Conservation (phyloP, 1,139 yeast genomes). For the Lizanozyma gosingica region DNA sequence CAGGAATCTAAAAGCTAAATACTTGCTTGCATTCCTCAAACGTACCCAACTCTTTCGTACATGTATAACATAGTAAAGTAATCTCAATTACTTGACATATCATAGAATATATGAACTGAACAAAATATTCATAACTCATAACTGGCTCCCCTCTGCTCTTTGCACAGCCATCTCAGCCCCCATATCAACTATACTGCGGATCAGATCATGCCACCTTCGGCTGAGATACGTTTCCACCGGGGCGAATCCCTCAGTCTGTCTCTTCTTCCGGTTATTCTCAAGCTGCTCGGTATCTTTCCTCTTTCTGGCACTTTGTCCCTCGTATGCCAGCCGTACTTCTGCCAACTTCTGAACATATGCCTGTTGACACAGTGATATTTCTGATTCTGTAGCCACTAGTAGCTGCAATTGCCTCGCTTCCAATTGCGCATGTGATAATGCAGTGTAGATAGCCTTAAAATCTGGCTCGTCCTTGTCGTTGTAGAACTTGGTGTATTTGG, state of each 20-base stretch:
- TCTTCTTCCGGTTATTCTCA: constrained; percentile 19
- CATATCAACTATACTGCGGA: constrained; percentile 26
- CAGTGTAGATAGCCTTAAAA: constrained; percentile 15
- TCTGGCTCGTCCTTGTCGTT: constrained; percentile 6
- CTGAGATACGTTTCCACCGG: constrained; percentile 28
- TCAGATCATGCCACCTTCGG: constrained; percentile 32
- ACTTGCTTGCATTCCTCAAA: no score
- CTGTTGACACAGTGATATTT: constrained; percentile 11
- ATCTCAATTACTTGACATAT: no score
- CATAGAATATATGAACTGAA: no score
- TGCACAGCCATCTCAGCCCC: constrained; percentile 21
- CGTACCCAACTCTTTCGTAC: no score
- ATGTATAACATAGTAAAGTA: no score
- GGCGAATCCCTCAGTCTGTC: constrained; percentile 25
- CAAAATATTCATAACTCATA: no score
- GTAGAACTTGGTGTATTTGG: constrained; percentile 18
- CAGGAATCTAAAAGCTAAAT: no score
- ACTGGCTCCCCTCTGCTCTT: no score
- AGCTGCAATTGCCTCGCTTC: constrained; percentile 21
- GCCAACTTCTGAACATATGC: constrained; percentile 14
- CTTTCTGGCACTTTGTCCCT: constrained; percentile 15
- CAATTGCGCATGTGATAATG: constrained; percentile 22
- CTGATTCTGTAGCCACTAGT: constrained; percentile 14
- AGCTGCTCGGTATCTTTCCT: constrained; percentile 22
- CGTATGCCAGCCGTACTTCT: constrained; percentile 11